These are phyloP conservation scores for Macadamia integrifolia DNA, from an alignment of 164 flowering plant genomes.

Conservation along the genomic window DNA sequence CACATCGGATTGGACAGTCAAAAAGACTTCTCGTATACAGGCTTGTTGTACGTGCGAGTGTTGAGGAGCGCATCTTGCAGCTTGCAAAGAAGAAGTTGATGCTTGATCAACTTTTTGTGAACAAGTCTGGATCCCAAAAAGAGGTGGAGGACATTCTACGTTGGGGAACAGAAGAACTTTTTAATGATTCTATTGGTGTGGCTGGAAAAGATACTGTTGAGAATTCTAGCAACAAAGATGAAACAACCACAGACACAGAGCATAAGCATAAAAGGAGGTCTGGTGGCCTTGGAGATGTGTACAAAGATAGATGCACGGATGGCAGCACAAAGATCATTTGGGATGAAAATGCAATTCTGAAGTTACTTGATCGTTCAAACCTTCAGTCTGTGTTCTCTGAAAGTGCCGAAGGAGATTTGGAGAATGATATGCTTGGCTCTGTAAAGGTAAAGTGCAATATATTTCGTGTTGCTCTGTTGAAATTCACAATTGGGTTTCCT, in stretches of 20 bases:
- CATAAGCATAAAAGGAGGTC: slow-evolving; percentile 53
- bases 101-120: slow-evolving; percentile 99
- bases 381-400: slow-evolving; percentile 57
- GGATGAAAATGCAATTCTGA: slow-evolving; percentile 89
- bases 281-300: slow-evolving; percentile 96
- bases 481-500: neutral
- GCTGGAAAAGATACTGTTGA: slow-evolving; percentile 49
- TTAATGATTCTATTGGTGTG: slow-evolving; percentile 47
- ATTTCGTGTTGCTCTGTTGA: neutral
- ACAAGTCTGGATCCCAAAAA: slow-evolving; percentile 92
- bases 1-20: slow-evolving; percentile 99
- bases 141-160: slow-evolving; percentile 94
- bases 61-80: slow-evolving; percentile 97
- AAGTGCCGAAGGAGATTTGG: slow-evolving; percentile 63
- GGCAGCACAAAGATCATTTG: slow-evolving; percentile 64
- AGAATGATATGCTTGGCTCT: slow-evolving; percentile 96
- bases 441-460: slow-evolving; percentile 57
- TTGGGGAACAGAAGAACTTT: slow-evolving; percentile 99
- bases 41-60: slow-evolving; percentile 98
- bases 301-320: slow-evolving; percentile 84
- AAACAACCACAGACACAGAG: slow-evolving; percentile 45
- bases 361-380: slow-evolving; percentile 84
- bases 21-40: slow-evolving; percentile 92
- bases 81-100: slow-evolving; percentile 96
- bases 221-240: slow-evolving; percentile 40